Base-by-base conservation (phyloP, 768 basidiomycete species). In the Coprinopsis marcescibilis region DNA sequence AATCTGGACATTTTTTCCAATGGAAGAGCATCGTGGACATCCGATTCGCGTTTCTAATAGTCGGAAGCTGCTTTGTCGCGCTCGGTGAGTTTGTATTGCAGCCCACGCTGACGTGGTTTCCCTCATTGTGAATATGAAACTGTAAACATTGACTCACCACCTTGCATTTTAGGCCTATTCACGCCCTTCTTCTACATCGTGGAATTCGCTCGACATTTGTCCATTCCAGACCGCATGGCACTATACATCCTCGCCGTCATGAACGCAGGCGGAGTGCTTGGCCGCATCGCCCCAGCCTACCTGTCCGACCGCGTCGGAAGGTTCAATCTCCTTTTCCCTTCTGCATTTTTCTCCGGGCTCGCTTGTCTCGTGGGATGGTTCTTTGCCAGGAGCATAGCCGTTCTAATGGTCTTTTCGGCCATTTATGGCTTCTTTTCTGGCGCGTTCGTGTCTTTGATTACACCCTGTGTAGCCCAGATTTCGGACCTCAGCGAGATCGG, bases 181-280 rank as follows among this genome's bases (percentile, higher is more conserved):
- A 80, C 78, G 19, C 85, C 85, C 5, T 81, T 77, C 60, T 82
- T 85, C 58, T 88, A 79, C 65, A 77, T 88, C 44, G 74, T 77
- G 17, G 72, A 76, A 41, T 85, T 80, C 59, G 67, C 81, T 15
- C 65, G 67, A 45, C 70, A 69, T 34, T 62, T 72, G 47, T 62
- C 57, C 38, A 61, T 76, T 30, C 50, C 70, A 2, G 51, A 55
- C 43, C 69, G 5, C 34, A 64, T 62, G 21, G 68, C 76, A 0
- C 78, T 81, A 63, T 73, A 72, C 53, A 70, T 82, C 4, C 70
- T 86, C 15, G 77, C 84, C 0, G 70, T 80, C 35, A 72, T 88
- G 71, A 87, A 86, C 56, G 82, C 76, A 0, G 84, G 82, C 3
- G 76, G 82, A 1, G 66, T 84, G 23, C 51, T 81, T 17, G 85